These are phyloP conservation scores for Taphrina sp. DNA, from an alignment of 1,139 yeast species.

Conservation along the genomic window DNA sequence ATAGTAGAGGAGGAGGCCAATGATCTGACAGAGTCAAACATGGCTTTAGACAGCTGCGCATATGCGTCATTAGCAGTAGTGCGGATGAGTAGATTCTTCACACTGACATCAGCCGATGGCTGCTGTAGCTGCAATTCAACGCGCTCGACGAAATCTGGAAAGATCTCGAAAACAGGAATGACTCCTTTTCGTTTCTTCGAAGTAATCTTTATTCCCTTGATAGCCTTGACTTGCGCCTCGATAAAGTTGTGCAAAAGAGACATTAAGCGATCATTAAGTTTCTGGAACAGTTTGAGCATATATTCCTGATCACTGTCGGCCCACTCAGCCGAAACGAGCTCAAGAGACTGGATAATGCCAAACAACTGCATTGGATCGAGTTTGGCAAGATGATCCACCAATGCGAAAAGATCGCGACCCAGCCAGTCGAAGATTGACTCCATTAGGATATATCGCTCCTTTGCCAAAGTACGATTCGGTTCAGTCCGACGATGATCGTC, in stretches of 20 bases:
- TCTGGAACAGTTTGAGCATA: conserved; percentile 54
- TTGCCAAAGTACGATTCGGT: conserved; percentile 56
- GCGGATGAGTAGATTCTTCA: conserved; percentile 42
- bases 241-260: conserved; percentile 62
- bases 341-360: conserved; percentile 49
- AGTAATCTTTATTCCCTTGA: conserved; percentile 55
- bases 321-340: conserved; percentile 45
- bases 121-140: conserved; percentile 44
- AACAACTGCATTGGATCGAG: conserved; percentile 49
- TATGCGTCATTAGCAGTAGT: conserved; percentile 50
- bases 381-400: conserved; percentile 45
- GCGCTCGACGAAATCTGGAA: conserved; percentile 50
- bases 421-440: conserved; percentile 57
- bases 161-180: conserved; percentile 49
- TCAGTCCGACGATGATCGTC: conserved; percentile 45
- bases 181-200: conserved; percentile 49
- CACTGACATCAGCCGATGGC: conserved; percentile 39
- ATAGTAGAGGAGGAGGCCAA: conserved; percentile 41
- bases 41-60: conserved; percentile 43
- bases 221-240: conserved; percentile 54
- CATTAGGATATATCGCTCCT: conserved; percentile 55
- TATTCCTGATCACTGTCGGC: conserved; percentile 67
- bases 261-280: conserved; percentile 54
- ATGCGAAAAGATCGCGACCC: conserved; percentile 49
- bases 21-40: conserved; percentile 42